Base-by-base conservation (phyloP, 2,329 filamentous ascomycete genomes). In the Ophiosphaerella narmari region DNA sequence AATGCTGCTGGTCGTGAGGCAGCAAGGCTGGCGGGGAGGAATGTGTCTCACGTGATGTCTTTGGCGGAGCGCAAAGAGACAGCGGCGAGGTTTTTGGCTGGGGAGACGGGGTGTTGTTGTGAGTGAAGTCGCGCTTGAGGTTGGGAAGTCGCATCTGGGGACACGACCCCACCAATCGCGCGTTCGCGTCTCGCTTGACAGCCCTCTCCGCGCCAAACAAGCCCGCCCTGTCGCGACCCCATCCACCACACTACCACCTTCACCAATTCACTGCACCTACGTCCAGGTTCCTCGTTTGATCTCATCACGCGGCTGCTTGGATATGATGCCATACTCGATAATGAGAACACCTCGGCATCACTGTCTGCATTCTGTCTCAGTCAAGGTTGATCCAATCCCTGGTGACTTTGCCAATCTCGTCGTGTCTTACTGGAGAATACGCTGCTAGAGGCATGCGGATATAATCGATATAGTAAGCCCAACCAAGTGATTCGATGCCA, bases 71-170 rank as follows among this genome's bases (percentile, higher is more conserved):
- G 34, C 1, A 33, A 35, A 31, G 41, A 47, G 39, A 51, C 32
- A 48, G 11, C n/a, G 43, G 29, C 21, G 32, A 39, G 43, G 50
- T 37, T 47, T 16, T 37, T 42, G 23, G 43, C 35, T 45, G 50
- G 48, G 37, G 34, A 23, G 26, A 29, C 26, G 7, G 26, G 11
- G 26, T 50, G 50, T 55, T 63, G 56, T 61, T 57, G 55, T 49
- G 50, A 42, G 26, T 36, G 26, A 38, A 35, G 63, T 57, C 61
- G 62, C 63, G 63, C 48, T 58, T 52, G 49, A 39, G 52, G 58
- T 57, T 59, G 54, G 52, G 48, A 57, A 54, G 52, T 55, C 36
- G 50, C 54, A 62, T 38, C 39, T 39, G 31, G 31, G 37, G 38
- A 46, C 38, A 31, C 39, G 40, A 50, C 43, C 46, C 18, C 18